These are phyloP conservation scores for Polytrichum formosum DNA, from an alignment of 225 moss, liverwort and hornwort species.

Conservation along the genomic window DNA sequence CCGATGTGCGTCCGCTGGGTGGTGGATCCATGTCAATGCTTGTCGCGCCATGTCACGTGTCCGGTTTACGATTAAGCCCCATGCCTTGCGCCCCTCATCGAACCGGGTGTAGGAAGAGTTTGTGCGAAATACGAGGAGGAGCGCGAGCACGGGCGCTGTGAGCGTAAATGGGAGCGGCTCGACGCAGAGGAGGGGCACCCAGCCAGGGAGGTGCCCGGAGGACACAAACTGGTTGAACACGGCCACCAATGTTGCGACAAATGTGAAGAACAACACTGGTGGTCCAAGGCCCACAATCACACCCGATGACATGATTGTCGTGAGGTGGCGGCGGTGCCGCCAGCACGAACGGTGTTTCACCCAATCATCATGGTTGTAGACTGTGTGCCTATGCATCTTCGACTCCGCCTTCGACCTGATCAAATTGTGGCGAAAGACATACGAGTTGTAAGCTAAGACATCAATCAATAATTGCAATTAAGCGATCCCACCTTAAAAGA, in stretches of 20 bases:
- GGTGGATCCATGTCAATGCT: slow-evolving; percentile 38
- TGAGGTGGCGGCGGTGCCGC: slow-evolving; percentile 37
- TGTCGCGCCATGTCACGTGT: slow-evolving; percentile 49
- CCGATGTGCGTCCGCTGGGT: slow-evolving; percentile 24
- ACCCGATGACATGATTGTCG: slow-evolving; percentile 39
- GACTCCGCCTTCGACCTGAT: no score
- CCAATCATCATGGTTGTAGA: slow-evolving; percentile 51
- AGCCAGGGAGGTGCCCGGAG: slow-evolving; percentile 24
- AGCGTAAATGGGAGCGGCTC: slow-evolving; percentile 47
- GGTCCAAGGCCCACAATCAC: slow-evolving; percentile 46
- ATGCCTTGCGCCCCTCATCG: slow-evolving; percentile 54
- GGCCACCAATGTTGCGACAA: slow-evolving; percentile 37
- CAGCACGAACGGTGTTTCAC: slow-evolving; percentile 34
- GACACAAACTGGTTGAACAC: slow-evolving; percentile 31
- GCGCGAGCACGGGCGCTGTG: slow-evolving; percentile 45
- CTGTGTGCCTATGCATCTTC: slow-evolving; percentile 30
- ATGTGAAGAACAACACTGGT: slow-evolving; percentile 41
- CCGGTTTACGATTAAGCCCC: slow-evolving; percentile 40
- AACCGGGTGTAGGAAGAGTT: slow-evolving; percentile 54
- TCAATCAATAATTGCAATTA: no score
- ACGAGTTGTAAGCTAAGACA: no score
- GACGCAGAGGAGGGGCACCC: slow-evolving; percentile 34
- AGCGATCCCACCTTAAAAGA: no score
- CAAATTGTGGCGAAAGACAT: no score
- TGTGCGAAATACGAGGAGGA: slow-evolving; percentile 60